Evolutionary conservation across 2,329 filamentous ascomycete species (phyloP), one percentile per base, ranked within the genome.

Genomic region (Sclerotinia nivalis): DNA sequence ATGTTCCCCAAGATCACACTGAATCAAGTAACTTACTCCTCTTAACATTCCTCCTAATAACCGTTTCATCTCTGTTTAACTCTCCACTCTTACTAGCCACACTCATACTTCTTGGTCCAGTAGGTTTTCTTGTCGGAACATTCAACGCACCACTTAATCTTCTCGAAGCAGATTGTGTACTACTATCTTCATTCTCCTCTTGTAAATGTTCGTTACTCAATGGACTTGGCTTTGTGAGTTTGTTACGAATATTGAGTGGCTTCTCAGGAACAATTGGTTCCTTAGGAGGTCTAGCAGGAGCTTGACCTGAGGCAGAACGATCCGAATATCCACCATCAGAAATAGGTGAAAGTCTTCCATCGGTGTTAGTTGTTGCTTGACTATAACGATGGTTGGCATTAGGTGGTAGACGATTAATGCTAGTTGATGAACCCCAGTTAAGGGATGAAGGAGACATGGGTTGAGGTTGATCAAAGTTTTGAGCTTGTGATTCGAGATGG

Each of bases 401-500:
- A 84, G 49, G 84, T 84, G 76, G 76, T 9, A 79, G 67, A 40
- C 86, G 84, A 75, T 85, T 81, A 10, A 90, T 81, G 72, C 86
- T 89, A 50, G 85, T 87, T 59, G 83, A 84, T 1, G 88, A 90
- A 18, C 87, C 87, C 87, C 88, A 90, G 68, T 90, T 87, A 0
- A 86, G 81, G 0, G 87, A 89, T 67, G 82, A 82, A 4, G 88
- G 88, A 43, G 87, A 88, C 81, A 84, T 84, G 2, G 87, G 84
- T 2, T 71, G 70, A 72, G 87, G 84, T 2, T 74, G 71, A 73
- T 88, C 86, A 77, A 88, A 93, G 69, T 89, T 86, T 68, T 90
- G 86, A 4, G 91, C 92, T 71, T 91, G 89, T 12, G 85, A 87
- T 81, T 95, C 92, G 28, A 94, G 84, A 1, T 90, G 87, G 37